Evolutionary conservation across 1,139 yeast species (phyloP), one percentile per base, ranked within the genome.

Genomic region (Pichiaceae sp.): DNA sequence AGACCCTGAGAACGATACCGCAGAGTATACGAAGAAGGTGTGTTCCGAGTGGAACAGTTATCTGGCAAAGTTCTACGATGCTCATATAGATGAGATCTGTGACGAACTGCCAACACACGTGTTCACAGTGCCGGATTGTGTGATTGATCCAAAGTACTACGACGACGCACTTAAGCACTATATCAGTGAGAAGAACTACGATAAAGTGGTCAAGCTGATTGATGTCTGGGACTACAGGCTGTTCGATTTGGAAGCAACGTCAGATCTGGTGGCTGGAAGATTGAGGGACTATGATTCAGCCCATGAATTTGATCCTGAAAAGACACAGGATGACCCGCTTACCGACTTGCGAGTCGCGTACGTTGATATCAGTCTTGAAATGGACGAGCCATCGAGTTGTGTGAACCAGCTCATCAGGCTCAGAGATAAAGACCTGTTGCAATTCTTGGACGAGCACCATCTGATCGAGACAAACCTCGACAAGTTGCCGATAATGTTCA

Each of bases 1-100:
- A 21, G 46, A 50, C 16, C 69, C 65, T 25, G 52, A 49, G 2
- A 38, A 39, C 5, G 29, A 46, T 4, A 37, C 4, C 51, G 39
- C 4, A 50, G 35, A 47, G 12, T 53, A 63, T 15, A 47, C 55
- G 31, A 63, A 63, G 26, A 55, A 60, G 5, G 52, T 69, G 1
- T 34, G 48, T 19, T 58, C 60, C 12, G 77, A 77, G 43, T 87
- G 96, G 96, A 73, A 73, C 37, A 62, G 62, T 25, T 80, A 87
- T 79, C 60, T 81, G 6, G 57, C 62, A 43, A 69, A 68, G 11
- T 81, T 78, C 44, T 59, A 77, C 2, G 63, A 70, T 4, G 60
- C 73, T 1, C 74, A 79, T 38, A 57, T 69, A 4, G 60, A 57
- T 4, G 60, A 60, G 3, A 57, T 85, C 17, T 72, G 79, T 0